Conservation (phyloP, 768 basidiomycete species). For the Gloeopeniophorella convolvens region DNA sequence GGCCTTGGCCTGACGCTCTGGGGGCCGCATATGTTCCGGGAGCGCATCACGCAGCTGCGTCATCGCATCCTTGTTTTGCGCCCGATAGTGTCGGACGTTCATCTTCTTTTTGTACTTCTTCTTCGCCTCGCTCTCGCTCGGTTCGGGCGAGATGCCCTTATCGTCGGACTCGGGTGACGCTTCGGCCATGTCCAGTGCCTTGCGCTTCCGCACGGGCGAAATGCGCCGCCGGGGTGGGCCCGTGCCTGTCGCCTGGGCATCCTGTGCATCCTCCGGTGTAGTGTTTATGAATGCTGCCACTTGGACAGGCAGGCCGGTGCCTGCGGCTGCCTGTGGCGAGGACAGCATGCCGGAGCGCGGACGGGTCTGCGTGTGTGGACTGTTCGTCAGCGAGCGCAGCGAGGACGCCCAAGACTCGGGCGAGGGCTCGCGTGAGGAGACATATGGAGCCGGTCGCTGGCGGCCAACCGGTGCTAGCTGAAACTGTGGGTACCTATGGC, state of each 20-base stretch:
- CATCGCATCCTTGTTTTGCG: slow-evolving; percentile 20
- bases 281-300: slow-evolving; percentile 8
- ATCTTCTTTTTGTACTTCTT: slow-evolving; percentile 20
- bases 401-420: slow-evolving; percentile 7
- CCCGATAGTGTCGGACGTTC: slow-evolving; percentile 18
- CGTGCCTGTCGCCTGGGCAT: neutral
- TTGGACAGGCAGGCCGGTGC: neutral
- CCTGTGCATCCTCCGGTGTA: slow-evolving; percentile 6
- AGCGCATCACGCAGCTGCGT: slow-evolving; percentile 17
- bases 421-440: slow-evolving; percentile 12
- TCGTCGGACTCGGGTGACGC: slow-evolving; percentile 12
- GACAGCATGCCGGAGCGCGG: neutral
- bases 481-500: slow-evolving; percentile 5
- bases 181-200: slow-evolving; percentile 16
- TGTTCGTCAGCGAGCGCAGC: slow-evolving; percentile 3
- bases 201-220: slow-evolving; percentile 13
- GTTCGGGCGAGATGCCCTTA: slow-evolving; percentile 5
- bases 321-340: neutral
- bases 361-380: neutral
- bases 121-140: slow-evolving; percentile 17
- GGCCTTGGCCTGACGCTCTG: slow-evolving; percentile 16
- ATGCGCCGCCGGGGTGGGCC: neutral
- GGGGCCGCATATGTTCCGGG: slow-evolving; percentile 17
- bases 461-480: neutral
- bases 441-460: neutral